Conservation (phyloP, 2,329 filamentous ascomycete species). For the Fusarium haematococcum region DNA sequence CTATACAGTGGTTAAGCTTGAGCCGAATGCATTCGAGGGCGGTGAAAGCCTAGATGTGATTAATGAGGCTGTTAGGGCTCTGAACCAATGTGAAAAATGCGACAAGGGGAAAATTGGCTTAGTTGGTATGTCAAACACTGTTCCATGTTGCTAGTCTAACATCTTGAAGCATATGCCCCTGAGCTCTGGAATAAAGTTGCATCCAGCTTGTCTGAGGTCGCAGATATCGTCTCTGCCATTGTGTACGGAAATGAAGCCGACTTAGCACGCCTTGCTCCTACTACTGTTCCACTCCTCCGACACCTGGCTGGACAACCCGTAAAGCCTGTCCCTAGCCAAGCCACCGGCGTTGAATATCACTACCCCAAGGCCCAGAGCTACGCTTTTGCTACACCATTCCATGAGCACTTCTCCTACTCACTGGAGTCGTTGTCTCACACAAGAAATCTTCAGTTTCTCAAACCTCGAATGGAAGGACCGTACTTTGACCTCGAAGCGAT, state of each 20-base stretch:
- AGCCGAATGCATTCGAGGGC: constrained; percentile 36
- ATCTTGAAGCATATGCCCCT: constrained; percentile 21
- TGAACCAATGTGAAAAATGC: constrained; percentile 44
- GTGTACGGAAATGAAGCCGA: constrained; percentile 33
- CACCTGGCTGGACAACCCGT: constrained; percentile 27
- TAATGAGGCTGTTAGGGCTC: constrained; percentile 30
- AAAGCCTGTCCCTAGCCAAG: constrained; percentile 3
- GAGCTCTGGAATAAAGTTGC: constrained; percentile 39
- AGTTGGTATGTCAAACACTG: constrained; percentile 45
- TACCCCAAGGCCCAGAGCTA: constrained; percentile 52
- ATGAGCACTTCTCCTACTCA: constrained; percentile 61
- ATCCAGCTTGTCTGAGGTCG: constrained; percentile 32
- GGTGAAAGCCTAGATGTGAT: constrained; percentile 27
- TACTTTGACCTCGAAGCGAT: constrained; percentile 80
- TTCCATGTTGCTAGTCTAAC: not conserved
- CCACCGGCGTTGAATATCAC: constrained; percentile 50
- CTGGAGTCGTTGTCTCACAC: constrained; percentile 74
- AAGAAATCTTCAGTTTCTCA: constrained; percentile 73
- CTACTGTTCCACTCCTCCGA: constrained; percentile 26
- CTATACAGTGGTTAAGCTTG: constrained; percentile 70
- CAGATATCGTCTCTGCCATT: constrained; percentile 38
- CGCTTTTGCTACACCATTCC: constrained; percentile 61
- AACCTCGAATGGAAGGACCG: constrained; percentile 71
- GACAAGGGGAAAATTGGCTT: constrained; percentile 55
- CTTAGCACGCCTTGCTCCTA: not conserved